Base-by-base conservation (phyloP, 371 early-diverging fungal genomes). In the Lichtheimia corymbifera region DNA sequence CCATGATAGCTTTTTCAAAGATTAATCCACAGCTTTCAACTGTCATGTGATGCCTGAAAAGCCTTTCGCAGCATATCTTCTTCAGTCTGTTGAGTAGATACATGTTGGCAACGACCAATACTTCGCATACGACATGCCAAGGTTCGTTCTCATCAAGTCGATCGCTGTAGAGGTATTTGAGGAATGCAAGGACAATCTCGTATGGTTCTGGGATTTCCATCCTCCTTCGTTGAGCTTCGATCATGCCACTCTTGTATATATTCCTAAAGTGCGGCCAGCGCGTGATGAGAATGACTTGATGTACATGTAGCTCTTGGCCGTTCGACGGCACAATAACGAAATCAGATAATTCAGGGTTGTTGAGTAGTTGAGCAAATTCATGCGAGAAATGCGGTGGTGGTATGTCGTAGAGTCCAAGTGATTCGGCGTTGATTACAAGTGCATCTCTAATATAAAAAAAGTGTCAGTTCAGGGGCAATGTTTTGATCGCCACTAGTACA, bases 221-320 rank as follows among this genome's bases (percentile, higher is more conserved):
- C 7, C 80, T 67, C 24, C 72, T 74, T 28, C 72, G 65, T 41
- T 78, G 75, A 4, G 84, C 72, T 64, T 90, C 91, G 12, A 80
- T 75, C 89, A 89, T 89, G 18, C 88, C 89, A 0, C 86, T 85
- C 28, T 77, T 75, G 64, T 80, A 74, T 58, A 90, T 76, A 54
- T 85, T 85, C 27, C 71, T 62, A 55, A 89, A 90, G 66, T 89
- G 88, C 50, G 89, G 84, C 91, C 91, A 90, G 59, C 91, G 86
- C 51, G 88, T 75, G 42, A 84, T 74, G 5, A 90, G 70, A 24
- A 90, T 78, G 59, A 87, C 82, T 53, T 83, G 78, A 58, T 90
- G 91, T 1, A 84, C 89, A 54, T 81, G 74, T 14, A 90, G 73
- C 52, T 74, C 76, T 65, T 64, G 76, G 12, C 70, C 80, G 61